A percentile compares a stretch with the other conserved stretches of the same genome.
Evolutionary conservation across 1,284 basidiomycete species (phyloP).

Genomic region (Pascua guehoae): DNA sequence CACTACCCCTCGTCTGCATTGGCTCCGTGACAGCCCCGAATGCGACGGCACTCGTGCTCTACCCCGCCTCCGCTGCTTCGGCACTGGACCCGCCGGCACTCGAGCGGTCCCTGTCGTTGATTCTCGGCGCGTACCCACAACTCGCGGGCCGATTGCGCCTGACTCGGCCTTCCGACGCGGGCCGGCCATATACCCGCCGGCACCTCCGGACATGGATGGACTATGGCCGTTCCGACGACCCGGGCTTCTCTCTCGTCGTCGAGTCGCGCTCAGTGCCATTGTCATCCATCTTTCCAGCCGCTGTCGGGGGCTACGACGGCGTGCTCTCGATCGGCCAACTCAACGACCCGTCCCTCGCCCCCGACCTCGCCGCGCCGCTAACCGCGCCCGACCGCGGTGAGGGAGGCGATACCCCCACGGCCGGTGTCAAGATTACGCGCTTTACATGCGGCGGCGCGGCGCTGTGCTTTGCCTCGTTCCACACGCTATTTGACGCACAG

Average conservation of each 20-base stretch:
- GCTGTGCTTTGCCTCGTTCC: conserved; percentile 1
- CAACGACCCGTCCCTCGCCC: conserved; percentile 8
- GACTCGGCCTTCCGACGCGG: neutral
- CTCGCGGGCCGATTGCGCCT: conserved; percentile 41
- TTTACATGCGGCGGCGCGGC: conserved; percentile 6
- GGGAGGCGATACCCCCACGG: neutral
- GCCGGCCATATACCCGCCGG: conserved; percentile 4
- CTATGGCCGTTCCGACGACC: conserved; percentile 35
- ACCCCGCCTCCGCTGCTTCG: neutral
- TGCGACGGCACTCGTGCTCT: conserved; percentile 5
- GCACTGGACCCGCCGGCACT: conserved; percentile 25
- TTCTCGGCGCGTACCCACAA: conserved; percentile 49
- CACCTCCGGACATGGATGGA: conserved; percentile 15
- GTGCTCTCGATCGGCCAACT: neutral
- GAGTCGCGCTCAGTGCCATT: neutral
- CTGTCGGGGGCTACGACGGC: neutral
- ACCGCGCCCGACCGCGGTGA: neutral
- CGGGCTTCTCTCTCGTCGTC: conserved; percentile 49
- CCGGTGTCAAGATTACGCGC: conserved; percentile 9
- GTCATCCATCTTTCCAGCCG: neutral
- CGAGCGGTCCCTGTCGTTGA: conserved; percentile 31
- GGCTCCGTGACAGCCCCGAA: neutral
- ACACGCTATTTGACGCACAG: conserved; percentile 9
- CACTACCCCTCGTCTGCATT: conserved; percentile 7
- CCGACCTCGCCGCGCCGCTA: neutral